Evolutionary conservation across 225 moss, liverwort and hornwort species (phyloP).

Genomic region (Straminergon stramineum): DNA sequence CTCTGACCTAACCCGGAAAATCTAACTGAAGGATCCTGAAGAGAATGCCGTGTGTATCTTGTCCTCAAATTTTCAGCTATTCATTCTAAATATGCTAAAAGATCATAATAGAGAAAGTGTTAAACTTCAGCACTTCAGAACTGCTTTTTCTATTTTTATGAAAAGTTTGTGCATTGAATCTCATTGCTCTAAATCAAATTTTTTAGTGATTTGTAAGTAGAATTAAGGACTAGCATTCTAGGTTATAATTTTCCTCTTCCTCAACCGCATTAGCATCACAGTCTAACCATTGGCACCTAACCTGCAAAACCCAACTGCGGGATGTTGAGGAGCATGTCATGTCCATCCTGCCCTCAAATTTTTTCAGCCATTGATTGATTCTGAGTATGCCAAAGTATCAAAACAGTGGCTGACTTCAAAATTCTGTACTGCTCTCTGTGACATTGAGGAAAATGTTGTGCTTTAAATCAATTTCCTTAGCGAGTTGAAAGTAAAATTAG

Average conservation of each 20-base stretch:
- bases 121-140: too few species aligned
- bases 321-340: not conserved
- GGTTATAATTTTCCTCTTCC: not conserved
- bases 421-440: not conserved
- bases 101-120: too few species aligned
- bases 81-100: not conserved
- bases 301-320: not conserved
- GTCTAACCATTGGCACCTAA: not conserved
- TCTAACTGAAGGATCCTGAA: not conserved
- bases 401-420: not conserved
- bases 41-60: not conserved
- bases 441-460: not conserved
- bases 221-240: not conserved
- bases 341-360: not conserved
- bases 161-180: too few species aligned
- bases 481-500: not conserved
- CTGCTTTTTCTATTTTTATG: not conserved
- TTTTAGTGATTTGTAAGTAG: not conserved
- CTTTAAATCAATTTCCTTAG: not conserved
- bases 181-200: not conserved
- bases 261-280: not conserved
- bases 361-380: not conserved
- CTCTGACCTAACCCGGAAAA: not conserved
- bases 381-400: not conserved
- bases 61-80: not conserved